A percentile compares a stretch with the other conserved stretches of the same genome.
These are phyloP conservation scores for Didymella glomerata DNA, from an alignment of 2,329 filamentous ascomycete genomes.

Conservation along the genomic window DNA sequence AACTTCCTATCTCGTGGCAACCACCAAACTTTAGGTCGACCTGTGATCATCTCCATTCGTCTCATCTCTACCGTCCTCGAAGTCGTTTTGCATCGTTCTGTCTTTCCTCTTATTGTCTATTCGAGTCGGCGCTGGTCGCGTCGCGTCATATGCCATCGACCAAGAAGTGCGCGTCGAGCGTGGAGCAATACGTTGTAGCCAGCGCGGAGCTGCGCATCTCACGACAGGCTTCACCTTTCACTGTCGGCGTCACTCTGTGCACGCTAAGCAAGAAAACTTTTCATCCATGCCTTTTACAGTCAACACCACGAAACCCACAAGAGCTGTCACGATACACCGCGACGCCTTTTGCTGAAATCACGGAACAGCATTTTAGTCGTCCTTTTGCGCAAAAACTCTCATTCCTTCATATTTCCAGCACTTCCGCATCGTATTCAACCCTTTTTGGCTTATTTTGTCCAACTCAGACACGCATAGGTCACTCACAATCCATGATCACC, in stretches of 20 bases:
- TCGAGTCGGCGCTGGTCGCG: not conserved
- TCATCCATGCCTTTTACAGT: not conserved
- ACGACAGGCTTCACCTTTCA: slow-evolving; percentile 7
- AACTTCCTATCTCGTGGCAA: not conserved
- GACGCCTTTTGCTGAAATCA: not conserved
- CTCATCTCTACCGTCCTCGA: not conserved
- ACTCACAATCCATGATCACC: not conserved
- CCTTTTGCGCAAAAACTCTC: not conserved
- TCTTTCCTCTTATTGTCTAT: not conserved
- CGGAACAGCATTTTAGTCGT: not conserved
- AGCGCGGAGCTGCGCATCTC: not conserved
- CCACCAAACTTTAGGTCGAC: not conserved
- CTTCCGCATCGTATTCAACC: not conserved
- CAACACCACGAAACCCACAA: not conserved
- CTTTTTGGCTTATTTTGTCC: not conserved
- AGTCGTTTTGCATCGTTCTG: not conserved
- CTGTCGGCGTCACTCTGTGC: not conserved
- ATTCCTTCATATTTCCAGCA: not conserved
- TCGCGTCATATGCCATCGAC: not conserved
- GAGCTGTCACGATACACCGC: not conserved
- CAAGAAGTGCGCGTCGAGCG: too few relatives aligned
- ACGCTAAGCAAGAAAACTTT: slow-evolving; percentile 5
- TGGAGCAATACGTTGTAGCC: not conserved
- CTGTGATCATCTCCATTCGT: not conserved
- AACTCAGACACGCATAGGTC: not conserved